Conservation (phyloP, 257 asterid species). For the Pogostemon cablin region DNA sequence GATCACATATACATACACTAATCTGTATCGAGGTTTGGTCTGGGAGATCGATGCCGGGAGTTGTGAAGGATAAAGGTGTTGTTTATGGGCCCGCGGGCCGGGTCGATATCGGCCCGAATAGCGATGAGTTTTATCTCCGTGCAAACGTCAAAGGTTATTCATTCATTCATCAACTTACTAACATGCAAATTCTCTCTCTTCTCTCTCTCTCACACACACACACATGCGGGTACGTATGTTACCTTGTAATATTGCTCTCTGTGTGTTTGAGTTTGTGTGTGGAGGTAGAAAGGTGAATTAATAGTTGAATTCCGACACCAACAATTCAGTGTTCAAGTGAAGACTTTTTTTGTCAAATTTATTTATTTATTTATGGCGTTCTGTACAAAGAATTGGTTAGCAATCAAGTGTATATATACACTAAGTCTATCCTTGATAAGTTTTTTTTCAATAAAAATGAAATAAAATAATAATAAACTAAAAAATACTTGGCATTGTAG, state of each 20-base stretch:
- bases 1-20: background rate
- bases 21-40: background rate
- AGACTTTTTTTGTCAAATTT: background rate
- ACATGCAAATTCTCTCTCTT: too few relatives aligned
- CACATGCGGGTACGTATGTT: too few relatives aligned
- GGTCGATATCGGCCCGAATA: conserved; percentile 71
- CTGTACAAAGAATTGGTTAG: too few relatives aligned
- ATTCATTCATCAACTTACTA: background rate
- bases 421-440: too few relatives aligned
- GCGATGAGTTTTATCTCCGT: conserved; percentile 59
- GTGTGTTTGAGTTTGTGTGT: background rate
- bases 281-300: background rate
- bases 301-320: background rate
- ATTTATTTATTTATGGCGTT: background rate
- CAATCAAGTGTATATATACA: too few relatives aligned
- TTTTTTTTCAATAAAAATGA: too few relatives aligned
- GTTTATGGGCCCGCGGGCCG: conserved; percentile 62
- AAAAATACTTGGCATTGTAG: too few relatives aligned
- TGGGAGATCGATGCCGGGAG: conserved; percentile 43
- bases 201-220: too few relatives aligned
- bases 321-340: background rate
- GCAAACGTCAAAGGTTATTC: conserved; percentile 81
- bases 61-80: conserved; percentile 55
- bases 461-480: too few relatives aligned
- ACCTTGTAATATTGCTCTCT: too few relatives aligned